Conservation (phyloP, 2,329 filamentous ascomycete genomes). For the Colletotrichum zoysiae region DNA sequence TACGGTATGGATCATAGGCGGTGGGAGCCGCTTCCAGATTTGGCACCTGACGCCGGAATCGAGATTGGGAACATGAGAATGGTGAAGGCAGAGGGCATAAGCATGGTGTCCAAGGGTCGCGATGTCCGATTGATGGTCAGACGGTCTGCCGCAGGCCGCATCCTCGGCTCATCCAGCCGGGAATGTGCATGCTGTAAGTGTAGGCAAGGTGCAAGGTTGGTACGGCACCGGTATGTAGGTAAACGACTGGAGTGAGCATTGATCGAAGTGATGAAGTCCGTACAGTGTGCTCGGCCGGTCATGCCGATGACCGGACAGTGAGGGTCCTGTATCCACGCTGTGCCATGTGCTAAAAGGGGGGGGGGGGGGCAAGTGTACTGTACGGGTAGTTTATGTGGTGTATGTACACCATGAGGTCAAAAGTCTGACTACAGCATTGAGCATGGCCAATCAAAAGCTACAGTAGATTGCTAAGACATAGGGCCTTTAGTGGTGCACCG, state of each 20-base stretch:
- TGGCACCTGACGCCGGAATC: conserved; percentile 25
- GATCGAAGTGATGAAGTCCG: conserved; percentile 2
- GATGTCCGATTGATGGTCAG: background rate
- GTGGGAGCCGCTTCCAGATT: conserved; percentile 29
- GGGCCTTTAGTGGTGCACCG: too few species aligned
- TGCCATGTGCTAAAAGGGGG: background rate
- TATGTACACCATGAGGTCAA: background rate
- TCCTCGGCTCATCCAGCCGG: background rate
- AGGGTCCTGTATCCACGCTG: too few species aligned
- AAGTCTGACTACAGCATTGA: too few species aligned
- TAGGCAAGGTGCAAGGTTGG: background rate
- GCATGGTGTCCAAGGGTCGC: background rate
- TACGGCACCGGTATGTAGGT: background rate
- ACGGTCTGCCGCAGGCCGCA: background rate
- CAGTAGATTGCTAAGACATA: too few species aligned
- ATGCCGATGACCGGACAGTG: background rate
- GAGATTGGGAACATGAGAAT: conserved; percentile 16
- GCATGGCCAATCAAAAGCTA: too few species aligned
- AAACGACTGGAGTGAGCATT: background rate
- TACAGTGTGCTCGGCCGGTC: background rate
- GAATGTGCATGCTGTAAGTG: background rate
- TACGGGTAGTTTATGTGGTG: background rate
- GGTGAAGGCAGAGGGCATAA: background rate
- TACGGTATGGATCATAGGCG: conserved; percentile 18
- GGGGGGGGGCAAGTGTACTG: background rate